Percentiles rank a stretch among this genome's conserved stretches.
Evolutionary conservation across 1,139 yeast species (phyloP).

Genomic region (Geotrichum candidum): DNA sequence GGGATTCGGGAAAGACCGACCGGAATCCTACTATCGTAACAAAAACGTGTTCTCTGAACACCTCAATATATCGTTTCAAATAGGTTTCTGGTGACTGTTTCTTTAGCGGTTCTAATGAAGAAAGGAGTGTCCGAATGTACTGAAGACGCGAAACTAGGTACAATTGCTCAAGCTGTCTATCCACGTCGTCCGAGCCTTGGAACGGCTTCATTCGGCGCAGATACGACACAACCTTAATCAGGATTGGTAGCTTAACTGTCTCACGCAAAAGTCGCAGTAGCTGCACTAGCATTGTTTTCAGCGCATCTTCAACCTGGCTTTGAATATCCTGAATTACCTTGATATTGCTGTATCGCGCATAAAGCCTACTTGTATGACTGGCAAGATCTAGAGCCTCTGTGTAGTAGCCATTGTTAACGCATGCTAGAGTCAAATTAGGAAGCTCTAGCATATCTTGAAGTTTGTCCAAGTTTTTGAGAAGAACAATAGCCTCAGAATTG

Average conservation of each 20-base stretch:
- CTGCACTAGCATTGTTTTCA: slow-evolving; percentile 45
- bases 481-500: slow-evolving; percentile 22
- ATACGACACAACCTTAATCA: slow-evolving; percentile 72
- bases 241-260: slow-evolving; percentile 67
- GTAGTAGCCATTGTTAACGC: slow-evolving; percentile 81
- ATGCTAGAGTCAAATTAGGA: slow-evolving; percentile 75
- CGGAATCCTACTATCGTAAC: slow-evolving; percentile 62
- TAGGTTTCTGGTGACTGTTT: slow-evolving; percentile 52
- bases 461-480: slow-evolving; percentile 62
- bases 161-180: slow-evolving; percentile 30
- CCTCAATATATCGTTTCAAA: slow-evolving; percentile 72
- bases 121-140: slow-evolving; percentile 41
- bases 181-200: slow-evolving; percentile 18
- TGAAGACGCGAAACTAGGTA: slow-evolving; percentile 35
- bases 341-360: slow-evolving; percentile 62
- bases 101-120: slow-evolving; percentile 50
- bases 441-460: slow-evolving; percentile 74
- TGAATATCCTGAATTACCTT: slow-evolving; percentile 48
- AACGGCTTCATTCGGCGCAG: slow-evolving; percentile 47
- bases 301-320: slow-evolving; percentile 29
- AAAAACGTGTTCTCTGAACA: slow-evolving; percentile 74
- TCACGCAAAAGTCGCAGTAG: slow-evolving; percentile 65
- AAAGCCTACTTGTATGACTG: slow-evolving; percentile 59
- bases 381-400: slow-evolving; percentile 83
- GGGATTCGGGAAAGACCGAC: slow-evolving; percentile 49